These are phyloP conservation scores for Talaromyces stipitatus DNA, from an alignment of 495 filamentous ascomycete genomes.

Conservation along the genomic window DNA sequence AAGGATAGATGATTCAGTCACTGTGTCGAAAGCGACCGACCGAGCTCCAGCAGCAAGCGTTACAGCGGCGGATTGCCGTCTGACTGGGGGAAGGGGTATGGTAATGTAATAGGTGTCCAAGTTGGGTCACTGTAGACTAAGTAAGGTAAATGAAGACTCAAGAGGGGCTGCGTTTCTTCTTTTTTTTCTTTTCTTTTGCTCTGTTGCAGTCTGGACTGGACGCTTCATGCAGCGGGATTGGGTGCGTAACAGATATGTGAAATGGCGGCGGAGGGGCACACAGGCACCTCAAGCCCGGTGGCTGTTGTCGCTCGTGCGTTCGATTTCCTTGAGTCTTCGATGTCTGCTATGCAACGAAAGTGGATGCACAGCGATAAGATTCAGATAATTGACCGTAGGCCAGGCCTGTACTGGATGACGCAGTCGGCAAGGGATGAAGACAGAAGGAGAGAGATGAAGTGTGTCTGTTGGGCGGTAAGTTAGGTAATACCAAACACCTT, in stretches of 20 bases:
- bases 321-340: background rate
- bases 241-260: background rate
- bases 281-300: background rate
- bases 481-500: background rate
- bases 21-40: background rate
- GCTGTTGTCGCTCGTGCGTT: background rate
- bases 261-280: background rate
- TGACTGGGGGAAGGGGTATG: background rate
- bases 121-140: background rate
- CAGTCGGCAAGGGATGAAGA: constrained; percentile 1
- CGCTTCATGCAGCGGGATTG: background rate
- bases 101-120: background rate
- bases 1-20: background rate
- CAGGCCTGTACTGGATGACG: background rate
- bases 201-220: background rate
- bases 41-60: background rate
- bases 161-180: background rate
- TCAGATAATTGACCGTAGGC: background rate
- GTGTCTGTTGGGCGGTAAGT: background rate
- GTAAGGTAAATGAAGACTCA: background rate
- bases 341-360: background rate
- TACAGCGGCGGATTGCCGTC: background rate
- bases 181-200: background rate
- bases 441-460: background rate
- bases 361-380: background rate